A percentile compares a stretch with the other conserved stretches of the same genome.
phyloP scores from a whole-genome alignment of 2,329 filamentous ascomycete genomes.

The Claviceps sp. region DNA sequence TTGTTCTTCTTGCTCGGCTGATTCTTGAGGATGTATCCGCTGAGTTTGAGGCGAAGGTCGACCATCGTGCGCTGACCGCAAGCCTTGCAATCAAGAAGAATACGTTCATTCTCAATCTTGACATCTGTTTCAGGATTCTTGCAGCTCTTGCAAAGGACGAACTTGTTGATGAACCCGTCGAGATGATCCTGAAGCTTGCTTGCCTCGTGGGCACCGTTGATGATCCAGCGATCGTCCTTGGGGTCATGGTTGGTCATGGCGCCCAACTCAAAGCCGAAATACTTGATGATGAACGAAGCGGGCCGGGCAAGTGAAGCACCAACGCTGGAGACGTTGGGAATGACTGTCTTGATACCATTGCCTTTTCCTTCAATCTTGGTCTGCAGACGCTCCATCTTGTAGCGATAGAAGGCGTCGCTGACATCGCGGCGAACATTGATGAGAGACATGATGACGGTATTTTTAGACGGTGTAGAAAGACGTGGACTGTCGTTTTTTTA shows the following conservation, averaged over 20 bases:
- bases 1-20: conserved; percentile 76
- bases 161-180: conserved; percentile 96
- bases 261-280: conserved; percentile 97
- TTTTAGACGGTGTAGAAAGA: neutral
- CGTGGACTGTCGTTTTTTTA: conserved; percentile 6
- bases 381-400: conserved; percentile 99
- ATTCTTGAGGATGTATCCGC: conserved; percentile 94
- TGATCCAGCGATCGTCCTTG: conserved; percentile 97
- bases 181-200: conserved; percentile 95
- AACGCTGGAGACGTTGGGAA: conserved; percentile 92
- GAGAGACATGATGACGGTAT: conserved; percentile 70
- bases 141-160: conserved; percentile 98
- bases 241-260: conserved; percentile 98
- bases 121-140: conserved; percentile 98
- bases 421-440: conserved; percentile 98
- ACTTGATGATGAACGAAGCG: conserved; percentile 95
- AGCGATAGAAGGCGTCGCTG: conserved; percentile 97
- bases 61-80: conserved; percentile 89
- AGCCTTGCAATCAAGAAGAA: conserved; percentile 94
- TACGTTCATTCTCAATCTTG: conserved; percentile 83
- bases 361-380: conserved; percentile 99
- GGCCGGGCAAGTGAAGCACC: conserved; percentile 85
- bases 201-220: conserved; percentile 95
- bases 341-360: conserved; percentile 97
- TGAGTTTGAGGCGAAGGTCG: conserved; percentile 87